These are phyloP conservation scores for Ministeria vibrans DNA, from an alignment of 78 protist species.

Conservation along the genomic window DNA sequence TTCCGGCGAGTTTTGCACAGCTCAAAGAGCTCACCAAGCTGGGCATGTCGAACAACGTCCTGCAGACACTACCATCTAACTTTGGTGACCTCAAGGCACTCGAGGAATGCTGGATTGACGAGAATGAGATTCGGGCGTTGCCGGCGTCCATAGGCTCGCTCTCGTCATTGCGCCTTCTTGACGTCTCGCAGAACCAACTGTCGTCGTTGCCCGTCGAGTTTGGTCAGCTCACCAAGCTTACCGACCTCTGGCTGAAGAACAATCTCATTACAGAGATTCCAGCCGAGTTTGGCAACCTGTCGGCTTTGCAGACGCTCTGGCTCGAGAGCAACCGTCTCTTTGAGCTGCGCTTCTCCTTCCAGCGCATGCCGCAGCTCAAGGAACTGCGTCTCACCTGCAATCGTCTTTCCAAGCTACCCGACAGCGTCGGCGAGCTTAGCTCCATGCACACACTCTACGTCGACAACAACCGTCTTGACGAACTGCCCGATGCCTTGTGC, in stretches of 20 bases:
- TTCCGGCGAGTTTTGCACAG: neutral
- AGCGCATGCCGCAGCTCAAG: neutral
- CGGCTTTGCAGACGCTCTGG: neutral
- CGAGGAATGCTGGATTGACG: neutral
- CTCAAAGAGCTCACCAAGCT: neutral
- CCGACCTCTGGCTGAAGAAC: neutral
- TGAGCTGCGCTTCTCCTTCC: neutral
- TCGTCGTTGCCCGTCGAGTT: neutral
- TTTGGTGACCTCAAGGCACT: neutral
- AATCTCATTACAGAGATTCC: neutral
- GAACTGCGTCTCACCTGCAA: neutral
- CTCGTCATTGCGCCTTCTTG: neutral
- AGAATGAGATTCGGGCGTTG: neutral
- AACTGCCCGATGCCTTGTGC: neutral
- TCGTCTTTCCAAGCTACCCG: neutral
- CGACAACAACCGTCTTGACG: neutral
- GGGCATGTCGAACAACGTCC: neutral
- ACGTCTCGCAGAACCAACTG: neutral
- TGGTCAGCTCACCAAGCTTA: neutral
- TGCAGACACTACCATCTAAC: neutral
- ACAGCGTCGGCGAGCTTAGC: neutral
- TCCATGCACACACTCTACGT: neutral
- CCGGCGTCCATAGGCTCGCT: neutral
- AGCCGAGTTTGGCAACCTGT: neutral
- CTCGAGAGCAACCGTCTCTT: neutral